Evolutionary conservation across 2,329 filamentous ascomycete species (phyloP).

Genomic region (Boeremia lycopersici): DNA sequence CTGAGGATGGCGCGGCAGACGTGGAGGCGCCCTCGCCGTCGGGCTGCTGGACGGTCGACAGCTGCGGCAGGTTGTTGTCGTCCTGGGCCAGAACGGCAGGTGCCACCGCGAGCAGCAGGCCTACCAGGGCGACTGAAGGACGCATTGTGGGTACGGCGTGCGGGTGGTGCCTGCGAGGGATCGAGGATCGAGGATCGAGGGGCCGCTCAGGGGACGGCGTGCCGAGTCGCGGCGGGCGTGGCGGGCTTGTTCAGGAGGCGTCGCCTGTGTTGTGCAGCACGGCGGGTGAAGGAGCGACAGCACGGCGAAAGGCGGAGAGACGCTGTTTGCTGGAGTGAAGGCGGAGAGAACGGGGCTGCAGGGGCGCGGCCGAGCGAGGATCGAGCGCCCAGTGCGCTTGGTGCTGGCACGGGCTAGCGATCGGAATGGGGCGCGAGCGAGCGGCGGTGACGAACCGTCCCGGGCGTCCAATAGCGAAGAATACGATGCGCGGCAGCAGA

Average conservation of each 20-base stretch:
- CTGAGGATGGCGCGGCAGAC: slow-evolving; percentile 26
- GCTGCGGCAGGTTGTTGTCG: slow-evolving; percentile 32
- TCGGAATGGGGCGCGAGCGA: slow-evolving; percentile 26
- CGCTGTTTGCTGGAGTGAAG: slow-evolving; percentile 25
- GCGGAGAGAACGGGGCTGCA: slow-evolving; percentile 28
- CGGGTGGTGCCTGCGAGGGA: slow-evolving; percentile 16
- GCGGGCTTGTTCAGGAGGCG: too few species aligned
- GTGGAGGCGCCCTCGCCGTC: slow-evolving; percentile 23
- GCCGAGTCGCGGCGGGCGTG: slow-evolving; percentile 16
- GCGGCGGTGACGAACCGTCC: slow-evolving; percentile 6
- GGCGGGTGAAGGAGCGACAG: slow-evolving; percentile 43
- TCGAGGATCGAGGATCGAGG: slow-evolving; percentile 14
- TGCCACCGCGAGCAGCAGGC: slow-evolving; percentile 39
- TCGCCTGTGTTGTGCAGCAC: slow-evolving; percentile 7
- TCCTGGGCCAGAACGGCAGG: slow-evolving; percentile 42
- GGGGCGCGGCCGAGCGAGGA: slow-evolving; percentile 29
- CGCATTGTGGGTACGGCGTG: slow-evolving; percentile 35
- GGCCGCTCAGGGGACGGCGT: slow-evolving; percentile 29
- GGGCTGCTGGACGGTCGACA: slow-evolving; percentile 33
- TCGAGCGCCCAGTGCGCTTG: slow-evolving; percentile 17
- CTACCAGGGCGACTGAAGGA: slow-evolving; percentile 37
- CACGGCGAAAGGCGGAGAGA: slow-evolving; percentile 32
- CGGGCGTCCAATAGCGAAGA: neutral
- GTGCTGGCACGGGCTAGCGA: slow-evolving; percentile 26
- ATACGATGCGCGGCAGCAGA: neutral